A percentile compares a stretch with the other conserved stretches of the same genome.
phyloP scores from a whole-genome alignment of 2,329 filamentous ascomycete species.

The Fusarium floridanum region DNA sequence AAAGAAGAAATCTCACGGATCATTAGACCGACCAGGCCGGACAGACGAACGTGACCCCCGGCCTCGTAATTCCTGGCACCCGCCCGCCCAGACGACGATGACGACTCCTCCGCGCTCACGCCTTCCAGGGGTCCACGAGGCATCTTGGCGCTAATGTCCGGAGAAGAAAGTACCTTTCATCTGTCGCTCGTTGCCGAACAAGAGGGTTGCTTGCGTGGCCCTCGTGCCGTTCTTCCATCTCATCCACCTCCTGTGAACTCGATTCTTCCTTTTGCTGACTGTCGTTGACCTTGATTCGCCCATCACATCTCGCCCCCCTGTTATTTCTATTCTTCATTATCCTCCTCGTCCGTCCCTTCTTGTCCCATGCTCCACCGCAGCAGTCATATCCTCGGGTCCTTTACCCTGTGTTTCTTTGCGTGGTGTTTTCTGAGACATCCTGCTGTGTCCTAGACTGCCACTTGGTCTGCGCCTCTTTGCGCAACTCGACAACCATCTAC shows the following conservation, averaged over 20 bases:
- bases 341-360: conserved; percentile 25
- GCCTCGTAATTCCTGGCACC: conserved; percentile 12
- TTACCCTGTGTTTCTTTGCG: conserved; percentile 33
- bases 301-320: conserved; percentile 16
- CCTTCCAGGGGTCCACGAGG: conserved; percentile 35
- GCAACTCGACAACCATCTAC: conserved; percentile 7
- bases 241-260: conserved; percentile 36
- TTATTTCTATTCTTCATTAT: conserved; percentile 33
- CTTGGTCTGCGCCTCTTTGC: conserved; percentile 21
- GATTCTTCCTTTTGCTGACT: conserved; percentile 17
- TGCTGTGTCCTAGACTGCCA: conserved; percentile 30
- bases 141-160: conserved; percentile 40
- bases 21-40: not conserved
- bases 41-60: not conserved
- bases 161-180: conserved; percentile 19
- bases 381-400: conserved; percentile 31
- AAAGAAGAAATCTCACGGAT: not conserved
- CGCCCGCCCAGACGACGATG: conserved; percentile 17
- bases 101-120: conserved; percentile 20
- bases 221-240: conserved; percentile 39
- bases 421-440: conserved; percentile 39
- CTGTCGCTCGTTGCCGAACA: conserved; percentile 26
- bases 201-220: conserved; percentile 37
- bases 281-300: conserved; percentile 31
- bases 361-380: conserved; percentile 42